phyloP scores from a whole-genome alignment of 2,329 filamentous ascomycete genomes.

The Hypoxylon sp. region DNA sequence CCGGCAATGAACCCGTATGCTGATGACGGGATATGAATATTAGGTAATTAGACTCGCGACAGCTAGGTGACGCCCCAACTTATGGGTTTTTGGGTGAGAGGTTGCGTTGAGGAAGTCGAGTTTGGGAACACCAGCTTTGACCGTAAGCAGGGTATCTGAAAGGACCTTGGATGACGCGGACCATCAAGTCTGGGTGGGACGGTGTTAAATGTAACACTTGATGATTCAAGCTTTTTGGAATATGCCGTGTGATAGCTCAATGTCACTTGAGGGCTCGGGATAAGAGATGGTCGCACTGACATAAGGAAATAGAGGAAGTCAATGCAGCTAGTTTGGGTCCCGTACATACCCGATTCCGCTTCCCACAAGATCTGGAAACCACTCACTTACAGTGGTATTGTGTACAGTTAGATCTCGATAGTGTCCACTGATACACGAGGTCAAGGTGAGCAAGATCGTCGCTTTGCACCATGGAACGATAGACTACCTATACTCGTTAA shows the following conservation, averaged over 20 bases:
- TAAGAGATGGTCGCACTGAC: constrained; percentile 5
- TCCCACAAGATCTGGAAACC: constrained; percentile 10
- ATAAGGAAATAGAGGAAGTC: constrained; percentile 1
- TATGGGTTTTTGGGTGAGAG: constrained; percentile 23
- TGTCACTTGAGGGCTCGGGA: background rate
- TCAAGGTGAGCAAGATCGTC: constrained; percentile 5
- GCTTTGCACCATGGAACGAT: background rate
- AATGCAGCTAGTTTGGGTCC: constrained; percentile 1
- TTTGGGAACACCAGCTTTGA: constrained; percentile 2
- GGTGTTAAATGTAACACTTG: constrained; percentile 21
- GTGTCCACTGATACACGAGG: background rate
- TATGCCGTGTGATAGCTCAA: constrained; percentile 9
- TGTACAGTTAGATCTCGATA: constrained; percentile 22
- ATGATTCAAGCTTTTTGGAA: constrained; percentile 30
- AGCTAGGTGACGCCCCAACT: constrained; percentile 10
- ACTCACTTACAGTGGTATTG: constrained; percentile 12
- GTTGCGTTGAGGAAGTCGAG: constrained; percentile 12
- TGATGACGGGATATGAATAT: constrained; percentile 4
- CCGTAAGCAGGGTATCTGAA: constrained; percentile 9
- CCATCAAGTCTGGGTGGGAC: constrained; percentile 25
- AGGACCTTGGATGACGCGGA: constrained; percentile 37
- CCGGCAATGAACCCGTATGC: constrained; percentile 8
- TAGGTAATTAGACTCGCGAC: constrained; percentile 7
- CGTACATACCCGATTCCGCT: constrained; percentile 2
- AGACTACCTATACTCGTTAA: background rate